These are phyloP conservation scores for Albizia julibrissin DNA, from an alignment of 306 rosid genomes.

Conservation along the genomic window DNA sequence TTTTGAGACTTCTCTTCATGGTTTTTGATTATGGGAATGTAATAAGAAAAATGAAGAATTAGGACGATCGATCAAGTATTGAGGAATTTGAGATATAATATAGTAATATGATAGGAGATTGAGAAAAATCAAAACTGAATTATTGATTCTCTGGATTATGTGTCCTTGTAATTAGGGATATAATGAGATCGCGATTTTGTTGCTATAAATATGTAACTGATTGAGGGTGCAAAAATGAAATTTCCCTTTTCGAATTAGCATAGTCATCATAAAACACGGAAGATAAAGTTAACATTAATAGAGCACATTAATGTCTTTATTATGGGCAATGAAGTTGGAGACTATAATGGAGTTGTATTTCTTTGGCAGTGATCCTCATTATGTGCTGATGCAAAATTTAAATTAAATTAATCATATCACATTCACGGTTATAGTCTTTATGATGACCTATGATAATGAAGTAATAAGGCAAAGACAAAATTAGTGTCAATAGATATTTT, in stretches of 20 bases:
- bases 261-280: conserved; percentile 11
- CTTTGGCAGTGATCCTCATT: neutral
- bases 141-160: neutral
- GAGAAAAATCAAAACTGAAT: neutral
- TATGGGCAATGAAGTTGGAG: neutral
- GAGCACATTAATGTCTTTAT: neutral
- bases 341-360: neutral
- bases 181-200: neutral
- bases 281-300: too few relatives aligned
- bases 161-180: neutral
- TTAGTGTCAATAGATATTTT: neutral
- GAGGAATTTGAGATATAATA: neutral
- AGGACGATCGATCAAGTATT: neutral
- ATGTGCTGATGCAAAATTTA: neutral
- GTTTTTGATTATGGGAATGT: neutral
- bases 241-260: conserved; percentile 5
- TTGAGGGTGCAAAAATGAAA: neutral
- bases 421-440: neutral
- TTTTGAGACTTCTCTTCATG: conserved; percentile 38
- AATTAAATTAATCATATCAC: neutral
- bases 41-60: neutral
- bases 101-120: neutral
- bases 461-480: neutral
- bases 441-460: neutral
- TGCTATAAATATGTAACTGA: conserved; percentile 15